Evolutionary conservation across 2,329 filamentous ascomycete genomes (phyloP).

Genomic region (Botrytis elliptica): DNA sequence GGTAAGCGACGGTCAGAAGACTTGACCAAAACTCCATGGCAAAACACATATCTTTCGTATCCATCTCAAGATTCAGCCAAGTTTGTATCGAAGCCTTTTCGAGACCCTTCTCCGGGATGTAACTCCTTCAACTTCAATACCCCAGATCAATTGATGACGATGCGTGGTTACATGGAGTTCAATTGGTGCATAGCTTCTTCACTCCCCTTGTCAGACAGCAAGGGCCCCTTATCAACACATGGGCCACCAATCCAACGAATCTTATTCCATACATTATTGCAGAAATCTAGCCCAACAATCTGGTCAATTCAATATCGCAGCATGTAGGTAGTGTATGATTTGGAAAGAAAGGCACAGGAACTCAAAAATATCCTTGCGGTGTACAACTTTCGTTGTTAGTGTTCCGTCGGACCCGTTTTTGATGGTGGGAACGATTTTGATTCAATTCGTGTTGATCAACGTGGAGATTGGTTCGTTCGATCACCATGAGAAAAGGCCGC

Average conservation of each 20-base stretch:
- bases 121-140: background rate
- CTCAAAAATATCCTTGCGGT: conserved; percentile 10
- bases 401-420: background rate
- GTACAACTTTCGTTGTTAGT: background rate
- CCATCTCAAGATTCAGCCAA: background rate
- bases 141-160: background rate
- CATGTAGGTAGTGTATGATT: background rate
- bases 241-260: background rate
- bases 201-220: background rate
- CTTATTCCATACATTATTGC: background rate
- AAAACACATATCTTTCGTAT: background rate
- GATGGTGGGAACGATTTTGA: background rate
- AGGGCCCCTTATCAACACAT: background rate
- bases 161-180: background rate
- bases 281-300: background rate
- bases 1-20: background rate
- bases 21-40: background rate
- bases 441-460: background rate
- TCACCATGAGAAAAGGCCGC: background rate
- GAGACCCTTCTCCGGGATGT: background rate
- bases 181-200: background rate
- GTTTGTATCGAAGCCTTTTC: background rate
- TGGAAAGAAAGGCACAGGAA: conserved; percentile 4
- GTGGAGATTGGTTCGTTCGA: background rate
- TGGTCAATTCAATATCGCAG: background rate